These are phyloP conservation scores for Tubosaeta sp. DNA, from an alignment of 768 basidiomycete genomes.

Conservation along the genomic window DNA sequence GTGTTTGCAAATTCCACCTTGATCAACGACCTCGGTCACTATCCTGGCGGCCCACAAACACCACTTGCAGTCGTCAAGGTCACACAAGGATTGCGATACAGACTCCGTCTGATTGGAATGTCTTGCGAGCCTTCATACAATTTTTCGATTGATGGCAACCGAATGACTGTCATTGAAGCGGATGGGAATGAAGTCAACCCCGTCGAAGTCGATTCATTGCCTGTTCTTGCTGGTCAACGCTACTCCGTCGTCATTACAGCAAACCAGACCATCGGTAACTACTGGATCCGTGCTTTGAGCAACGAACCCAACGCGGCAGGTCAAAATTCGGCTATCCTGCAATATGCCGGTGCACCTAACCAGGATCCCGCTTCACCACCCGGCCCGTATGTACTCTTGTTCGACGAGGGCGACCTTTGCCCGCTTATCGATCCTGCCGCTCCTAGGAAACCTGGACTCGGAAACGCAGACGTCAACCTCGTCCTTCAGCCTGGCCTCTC, in stretches of 20 bases:
- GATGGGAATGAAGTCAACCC: conserved; percentile 41
- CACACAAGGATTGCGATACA: conserved; percentile 36
- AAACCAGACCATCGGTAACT: conserved; percentile 43
- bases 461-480: neutral
- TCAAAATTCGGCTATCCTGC: conserved; percentile 46
- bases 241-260: conserved; percentile 41
- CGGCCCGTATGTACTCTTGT: conserved; percentile 18
- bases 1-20: too few species aligned
- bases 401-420: conserved; percentile 34
- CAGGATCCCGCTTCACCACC: conserved; percentile 7
- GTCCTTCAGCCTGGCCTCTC: neutral
- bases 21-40: conserved; percentile 3
- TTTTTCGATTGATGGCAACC: conserved; percentile 41
- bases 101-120: conserved; percentile 46
- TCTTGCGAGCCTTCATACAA: conserved; percentile 39
- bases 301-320: conserved; percentile 30
- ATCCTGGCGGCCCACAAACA: conserved; percentile 32
- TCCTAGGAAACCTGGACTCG: neutral
- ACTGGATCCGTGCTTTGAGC: conserved; percentile 46
- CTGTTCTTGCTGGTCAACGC: conserved; percentile 30
- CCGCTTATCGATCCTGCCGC: conserved; percentile 24
- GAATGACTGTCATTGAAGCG: conserved; percentile 45
- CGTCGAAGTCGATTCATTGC: conserved; percentile 35
- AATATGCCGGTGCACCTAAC: conserved; percentile 39
- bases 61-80: conserved; percentile 43